Conservation (phyloP, 2,329 filamentous ascomycete genomes). For the Colletotrichum sublineola region DNA sequence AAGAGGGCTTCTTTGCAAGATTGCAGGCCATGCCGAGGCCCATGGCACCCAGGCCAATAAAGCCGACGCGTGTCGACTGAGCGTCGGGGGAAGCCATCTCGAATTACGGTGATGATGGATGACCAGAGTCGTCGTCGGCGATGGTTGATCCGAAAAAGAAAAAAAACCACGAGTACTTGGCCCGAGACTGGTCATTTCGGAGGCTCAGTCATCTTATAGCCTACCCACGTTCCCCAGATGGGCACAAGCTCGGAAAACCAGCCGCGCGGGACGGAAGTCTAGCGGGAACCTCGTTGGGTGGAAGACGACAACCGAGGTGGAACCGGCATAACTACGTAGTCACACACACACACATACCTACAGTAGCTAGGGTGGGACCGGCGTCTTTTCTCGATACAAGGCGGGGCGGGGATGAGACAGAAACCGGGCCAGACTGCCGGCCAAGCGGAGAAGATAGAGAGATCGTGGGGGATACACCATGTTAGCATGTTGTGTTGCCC, state of each 20-base stretch:
- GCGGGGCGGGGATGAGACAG: slow-evolving; percentile 1
- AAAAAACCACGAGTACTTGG: not conserved
- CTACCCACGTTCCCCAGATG: slow-evolving; percentile 17
- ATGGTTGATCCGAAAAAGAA: slow-evolving; percentile 12
- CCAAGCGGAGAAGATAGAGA: slow-evolving; percentile 1
- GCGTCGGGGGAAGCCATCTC: slow-evolving; percentile 30
- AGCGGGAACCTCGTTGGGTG: not conserved
- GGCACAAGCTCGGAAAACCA: slow-evolving; percentile 15
- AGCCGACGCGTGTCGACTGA: slow-evolving; percentile 45
- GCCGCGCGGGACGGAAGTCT: slow-evolving; percentile 9
- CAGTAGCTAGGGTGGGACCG: no score
- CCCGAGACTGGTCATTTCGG: slow-evolving; percentile 18
- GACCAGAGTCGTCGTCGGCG: slow-evolving; percentile 2
- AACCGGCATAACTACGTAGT: not conserved
- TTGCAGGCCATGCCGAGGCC: slow-evolving; percentile 54
- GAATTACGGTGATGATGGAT: not conserved
- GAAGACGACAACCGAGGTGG: slow-evolving; percentile 33
- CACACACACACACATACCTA: no score
- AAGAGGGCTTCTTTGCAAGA: slow-evolving; percentile 48
- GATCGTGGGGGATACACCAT: not conserved
- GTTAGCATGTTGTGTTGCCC: not conserved
- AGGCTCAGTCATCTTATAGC: slow-evolving; percentile 37
- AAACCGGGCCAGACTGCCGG: not conserved
- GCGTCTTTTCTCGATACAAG: not conserved
- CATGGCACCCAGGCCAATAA: slow-evolving; percentile 56